Conservation (phyloP, 1,284 basidiomycete species). For the Mycosarcoma maydis region DNA sequence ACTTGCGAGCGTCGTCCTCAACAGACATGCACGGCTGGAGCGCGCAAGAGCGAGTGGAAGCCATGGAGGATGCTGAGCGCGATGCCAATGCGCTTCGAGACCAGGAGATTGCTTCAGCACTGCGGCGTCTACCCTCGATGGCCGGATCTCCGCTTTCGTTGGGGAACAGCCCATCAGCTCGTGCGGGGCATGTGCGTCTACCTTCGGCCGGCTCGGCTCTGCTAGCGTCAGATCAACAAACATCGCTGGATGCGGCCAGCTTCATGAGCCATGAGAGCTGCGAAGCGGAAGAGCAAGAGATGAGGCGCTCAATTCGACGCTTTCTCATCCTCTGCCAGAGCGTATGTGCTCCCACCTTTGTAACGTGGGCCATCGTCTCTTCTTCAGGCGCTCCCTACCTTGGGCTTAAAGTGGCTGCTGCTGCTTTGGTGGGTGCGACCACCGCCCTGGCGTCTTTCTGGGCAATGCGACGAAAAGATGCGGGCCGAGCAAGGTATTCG, state of each 20-base stretch:
- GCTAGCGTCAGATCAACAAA: slow-evolving; percentile 5
- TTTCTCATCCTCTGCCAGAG: slow-evolving; percentile 55
- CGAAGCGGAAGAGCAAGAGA: slow-evolving; percentile 65
- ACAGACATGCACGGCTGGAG: slow-evolving; percentile 10
- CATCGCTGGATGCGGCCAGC: slow-evolving; percentile 10
- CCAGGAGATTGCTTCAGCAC: slow-evolving; percentile 45
- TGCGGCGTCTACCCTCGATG: slow-evolving; percentile 40
- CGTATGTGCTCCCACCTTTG: slow-evolving; percentile 52
- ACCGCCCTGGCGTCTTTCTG: slow-evolving; percentile 15
- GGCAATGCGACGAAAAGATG: slow-evolving; percentile 32
- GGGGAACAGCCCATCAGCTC: slow-evolving; percentile 14
- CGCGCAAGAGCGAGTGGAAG: slow-evolving; percentile 30
- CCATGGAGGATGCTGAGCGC: slow-evolving; percentile 22
- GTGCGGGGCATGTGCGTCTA: not conserved
- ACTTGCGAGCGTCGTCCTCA: slow-evolving; percentile 7
- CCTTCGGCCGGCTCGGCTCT: slow-evolving; percentile 5
- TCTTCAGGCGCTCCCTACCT: slow-evolving; percentile 22
- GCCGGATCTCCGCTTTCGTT: slow-evolving; percentile 38
- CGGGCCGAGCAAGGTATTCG: slow-evolving; percentile 30
- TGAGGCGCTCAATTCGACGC: slow-evolving; percentile 32
- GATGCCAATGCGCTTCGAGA: slow-evolving; percentile 40
- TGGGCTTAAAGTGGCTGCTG: slow-evolving; percentile 17
- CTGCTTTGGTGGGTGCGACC: slow-evolving; percentile 13
- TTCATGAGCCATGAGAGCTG: slow-evolving; percentile 68
- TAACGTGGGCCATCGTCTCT: slow-evolving; percentile 51